Evolutionary conservation across 139 green algal genomes (phyloP), one percentile per base, ranked within the genome.

Genomic region (Chlamydomonas incerta): DNA sequence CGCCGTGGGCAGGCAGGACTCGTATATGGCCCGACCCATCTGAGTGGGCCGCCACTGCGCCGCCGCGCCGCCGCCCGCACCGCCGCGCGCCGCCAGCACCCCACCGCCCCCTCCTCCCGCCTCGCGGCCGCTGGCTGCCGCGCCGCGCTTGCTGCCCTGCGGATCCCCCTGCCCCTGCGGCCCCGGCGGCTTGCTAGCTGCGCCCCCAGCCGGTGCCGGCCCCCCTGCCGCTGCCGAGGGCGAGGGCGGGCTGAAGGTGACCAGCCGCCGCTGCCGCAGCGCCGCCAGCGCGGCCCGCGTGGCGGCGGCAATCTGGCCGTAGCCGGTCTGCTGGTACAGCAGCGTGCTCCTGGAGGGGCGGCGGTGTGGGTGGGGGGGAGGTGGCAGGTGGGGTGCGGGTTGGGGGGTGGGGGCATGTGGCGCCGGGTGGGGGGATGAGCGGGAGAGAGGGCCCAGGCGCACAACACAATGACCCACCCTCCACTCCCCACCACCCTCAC

Each of bases 21-120:
- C 87, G 80, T 93, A 93, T 10, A 95, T 91, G 3, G 92, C 92
- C 28, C n/a, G 41, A 0, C 93, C 93, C 82, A 92, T 90, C 33
- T 58, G 67, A 0, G 92, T 95, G 41, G 86, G 72, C 65, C 74
- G 33, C 86, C 88, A 93, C 21, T 69, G 17, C 26, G 37, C 76
- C 26, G 55, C 62, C 23, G 63, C 63, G 63, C 63, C 63, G 34
- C 63, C 74, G 20, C 74, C 74, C 14, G 34, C 46, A 31, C 74
- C 26, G 37, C 41, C 8, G 41, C 41, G 41, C 41, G 15, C n/a
- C n/a, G n/a, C n/a, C n/a, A n/a, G n/a, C n/a, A n/a, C n/a, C n/a
- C n/a, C n/a, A n/a, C n/a, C n/a, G n/a, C n/a, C n/a, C n/a, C n/a
- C n/a, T n/a, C n/a, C n/a, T n/a, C n/a, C n/a, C n/a, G n/a, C n/a